These are phyloP conservation scores for Pharus latifolius DNA, from an alignment of 176 grass and related monocot genomes.

Conservation along the genomic window DNA sequence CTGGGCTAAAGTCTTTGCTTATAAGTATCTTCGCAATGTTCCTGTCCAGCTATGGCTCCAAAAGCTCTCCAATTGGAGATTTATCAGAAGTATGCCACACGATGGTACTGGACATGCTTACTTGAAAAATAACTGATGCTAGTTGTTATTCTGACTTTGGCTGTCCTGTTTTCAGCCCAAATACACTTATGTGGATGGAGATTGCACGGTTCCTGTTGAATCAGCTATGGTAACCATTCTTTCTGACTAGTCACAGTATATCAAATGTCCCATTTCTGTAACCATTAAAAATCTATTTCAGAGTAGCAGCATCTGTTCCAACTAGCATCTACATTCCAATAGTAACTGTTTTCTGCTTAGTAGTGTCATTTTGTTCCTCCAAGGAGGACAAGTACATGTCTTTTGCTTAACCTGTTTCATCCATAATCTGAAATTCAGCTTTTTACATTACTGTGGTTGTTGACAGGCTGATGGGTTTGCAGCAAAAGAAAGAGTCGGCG, in stretches of 20 bases:
- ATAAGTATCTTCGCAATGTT: not conserved
- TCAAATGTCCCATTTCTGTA: not conserved
- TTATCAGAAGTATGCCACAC: conserved; percentile 76
- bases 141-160: conserved; percentile 6
- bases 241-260: not conserved
- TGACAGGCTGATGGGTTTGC: conserved; percentile 74
- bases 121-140: conserved; percentile 3
- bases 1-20: not conserved
- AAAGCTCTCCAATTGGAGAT: conserved; percentile 76
- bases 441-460: not conserved
- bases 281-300: not conserved
- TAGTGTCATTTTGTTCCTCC: not conserved
- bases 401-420: not conserved
- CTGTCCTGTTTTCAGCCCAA: conserved; percentile 47
- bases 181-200: conserved; percentile 89
- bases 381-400: not conserved
- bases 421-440: not conserved
- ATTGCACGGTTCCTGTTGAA: conserved; percentile 76
- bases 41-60: conserved; percentile 71
- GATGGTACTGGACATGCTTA: conserved; percentile 43
- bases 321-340: not conserved
- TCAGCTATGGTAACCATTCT: conserved; percentile 53
- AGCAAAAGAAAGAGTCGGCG: conserved; percentile 59
- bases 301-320: too few relatives aligned
- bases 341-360: not conserved